phyloP scores from a whole-genome alignment of 345 rosid species.

The Acer campestre region DNA sequence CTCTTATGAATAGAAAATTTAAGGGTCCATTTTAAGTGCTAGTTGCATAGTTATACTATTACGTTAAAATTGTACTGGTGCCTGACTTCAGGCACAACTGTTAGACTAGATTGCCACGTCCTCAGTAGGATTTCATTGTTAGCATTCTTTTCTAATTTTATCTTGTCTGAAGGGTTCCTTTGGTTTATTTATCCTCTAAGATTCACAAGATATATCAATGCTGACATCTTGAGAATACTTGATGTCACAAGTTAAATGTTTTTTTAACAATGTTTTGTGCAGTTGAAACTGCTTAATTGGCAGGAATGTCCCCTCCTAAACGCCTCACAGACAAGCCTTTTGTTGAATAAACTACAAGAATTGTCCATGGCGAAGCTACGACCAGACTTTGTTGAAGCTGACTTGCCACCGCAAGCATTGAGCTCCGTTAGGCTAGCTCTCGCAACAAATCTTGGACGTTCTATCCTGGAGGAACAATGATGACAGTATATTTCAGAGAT shows the following conservation, averaged over 20 bases:
- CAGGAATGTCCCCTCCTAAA: conserved; percentile 63
- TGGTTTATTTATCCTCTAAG: background rate
- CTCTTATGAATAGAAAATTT: background rate
- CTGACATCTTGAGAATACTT: background rate
- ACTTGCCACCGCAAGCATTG: conserved; percentile 62
- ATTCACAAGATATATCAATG: background rate
- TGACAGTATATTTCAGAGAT: background rate
- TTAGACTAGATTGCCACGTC: too few relatives aligned
- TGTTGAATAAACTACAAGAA: conserved; percentile 86
- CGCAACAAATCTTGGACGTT: conserved; percentile 85
- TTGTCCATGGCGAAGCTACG: conserved; percentile 69
- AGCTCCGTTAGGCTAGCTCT: conserved; percentile 77
- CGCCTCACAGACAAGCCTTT: conserved; percentile 64
- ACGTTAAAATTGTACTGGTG: background rate
- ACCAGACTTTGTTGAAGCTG: conserved; percentile 66
- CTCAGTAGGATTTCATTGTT: background rate
- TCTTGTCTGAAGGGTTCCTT: background rate
- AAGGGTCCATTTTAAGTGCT: conserved; percentile 1
- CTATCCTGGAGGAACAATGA: conserved; percentile 65
- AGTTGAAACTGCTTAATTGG: conserved; percentile 87
- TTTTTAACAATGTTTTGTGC: conserved; percentile 20
- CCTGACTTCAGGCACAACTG: too few relatives aligned
- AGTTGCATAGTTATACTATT: background rate
- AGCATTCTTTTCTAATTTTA: background rate
- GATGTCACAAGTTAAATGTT: background rate